Evolutionary conservation across 176 grass and related monocot species (phyloP).

Genomic region (Areca catechu): DNA sequence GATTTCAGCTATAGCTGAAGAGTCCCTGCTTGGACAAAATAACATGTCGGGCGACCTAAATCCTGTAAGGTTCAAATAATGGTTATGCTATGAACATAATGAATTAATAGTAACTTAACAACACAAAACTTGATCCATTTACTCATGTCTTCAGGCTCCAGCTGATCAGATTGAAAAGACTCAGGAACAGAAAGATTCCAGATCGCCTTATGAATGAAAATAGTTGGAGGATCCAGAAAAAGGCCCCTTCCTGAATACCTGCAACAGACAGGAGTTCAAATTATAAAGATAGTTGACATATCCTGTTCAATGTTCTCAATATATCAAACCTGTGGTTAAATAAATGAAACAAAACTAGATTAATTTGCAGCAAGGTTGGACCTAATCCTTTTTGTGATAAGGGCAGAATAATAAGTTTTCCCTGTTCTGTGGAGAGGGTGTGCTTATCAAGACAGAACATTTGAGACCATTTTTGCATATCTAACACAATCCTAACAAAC

Average conservation of each 20-base stretch:
- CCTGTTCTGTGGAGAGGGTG: too few species aligned
- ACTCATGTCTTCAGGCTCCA: constrained; percentile 38
- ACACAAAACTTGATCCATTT: constrained; percentile 34
- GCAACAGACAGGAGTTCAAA: constrained; percentile 9
- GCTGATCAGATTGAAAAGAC: constrained; percentile 26
- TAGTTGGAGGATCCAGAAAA: constrained; percentile 78
- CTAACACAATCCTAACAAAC: too few species aligned
- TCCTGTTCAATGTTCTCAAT: not conserved
- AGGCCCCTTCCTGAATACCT: constrained; percentile 87
- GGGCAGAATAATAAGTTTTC: too few species aligned
- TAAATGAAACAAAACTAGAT: too few species aligned
- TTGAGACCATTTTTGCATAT: too few species aligned
- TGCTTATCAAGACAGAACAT: too few species aligned
- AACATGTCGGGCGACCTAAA: constrained; percentile 54
- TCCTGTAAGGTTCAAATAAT: constrained; percentile 33
- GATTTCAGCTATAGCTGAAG: constrained; percentile 31
- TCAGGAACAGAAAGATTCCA: constrained; percentile 63
- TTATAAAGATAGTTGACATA: not conserved
- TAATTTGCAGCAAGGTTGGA: too few species aligned
- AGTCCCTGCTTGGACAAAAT: constrained; percentile 56
- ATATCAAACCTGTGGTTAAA: too few species aligned
- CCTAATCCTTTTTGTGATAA: too few species aligned
- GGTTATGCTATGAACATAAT: constrained; percentile 3
- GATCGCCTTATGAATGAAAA: constrained; percentile 40
- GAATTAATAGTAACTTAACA: constrained; percentile 7